These are phyloP conservation scores for Leishmania amazonensis DNA, from an alignment of 208 protist genomes.

Conservation along the genomic window DNA sequence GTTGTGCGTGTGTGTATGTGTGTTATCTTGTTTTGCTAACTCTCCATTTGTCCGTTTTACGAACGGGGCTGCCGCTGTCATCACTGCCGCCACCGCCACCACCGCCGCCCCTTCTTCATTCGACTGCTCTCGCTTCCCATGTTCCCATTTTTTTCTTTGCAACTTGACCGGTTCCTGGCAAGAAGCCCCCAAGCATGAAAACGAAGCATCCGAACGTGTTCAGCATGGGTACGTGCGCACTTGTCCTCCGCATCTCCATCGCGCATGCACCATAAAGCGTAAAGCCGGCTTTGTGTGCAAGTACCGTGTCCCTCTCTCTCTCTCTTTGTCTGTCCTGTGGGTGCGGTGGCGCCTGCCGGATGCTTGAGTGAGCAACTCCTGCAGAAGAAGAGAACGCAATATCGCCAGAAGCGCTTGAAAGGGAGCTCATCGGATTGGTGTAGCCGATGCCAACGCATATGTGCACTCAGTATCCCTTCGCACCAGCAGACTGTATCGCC, in stretches of 20 bases:
- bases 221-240: background rate
- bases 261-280: too few species aligned
- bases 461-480: background rate
- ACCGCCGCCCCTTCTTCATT: background rate
- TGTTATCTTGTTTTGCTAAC: background rate
- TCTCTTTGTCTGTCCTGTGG: background rate
- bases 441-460: background rate
- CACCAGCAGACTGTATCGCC: background rate
- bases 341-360: background rate
- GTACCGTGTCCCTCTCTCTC: background rate
- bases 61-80: too few species aligned
- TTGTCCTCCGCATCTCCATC: background rate
- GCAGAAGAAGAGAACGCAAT: background rate
- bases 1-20: slow-evolving; percentile 1
- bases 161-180: background rate
- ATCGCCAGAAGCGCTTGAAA: background rate
- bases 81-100: background rate
- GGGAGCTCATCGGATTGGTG: background rate
- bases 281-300: too few species aligned
- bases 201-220: background rate
- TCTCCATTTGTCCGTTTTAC: background rate
- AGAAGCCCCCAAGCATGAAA: background rate
- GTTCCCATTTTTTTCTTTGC: background rate
- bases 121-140: background rate
- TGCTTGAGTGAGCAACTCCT: background rate